A percentile compares a stretch with the other conserved stretches of the same genome.
phyloP scores from a whole-genome alignment of 257 asterid species.

The Coffea canephora region DNA sequence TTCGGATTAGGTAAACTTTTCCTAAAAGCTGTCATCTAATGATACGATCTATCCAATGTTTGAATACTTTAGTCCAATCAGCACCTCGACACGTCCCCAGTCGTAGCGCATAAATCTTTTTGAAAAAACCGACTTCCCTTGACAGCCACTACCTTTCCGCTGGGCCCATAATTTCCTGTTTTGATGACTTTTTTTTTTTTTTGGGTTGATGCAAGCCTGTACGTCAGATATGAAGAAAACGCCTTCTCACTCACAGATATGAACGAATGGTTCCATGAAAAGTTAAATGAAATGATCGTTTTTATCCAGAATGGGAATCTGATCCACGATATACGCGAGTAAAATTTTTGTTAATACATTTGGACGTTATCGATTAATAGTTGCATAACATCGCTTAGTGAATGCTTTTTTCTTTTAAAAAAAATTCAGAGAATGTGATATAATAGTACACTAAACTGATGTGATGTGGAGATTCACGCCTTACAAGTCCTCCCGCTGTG shows the following conservation, averaged over 20 bases:
- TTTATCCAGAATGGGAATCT: not conserved
- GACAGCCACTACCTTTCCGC: not conserved
- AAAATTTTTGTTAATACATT: too few relatives aligned
- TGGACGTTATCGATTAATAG: too few relatives aligned
- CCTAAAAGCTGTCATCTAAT: not conserved
- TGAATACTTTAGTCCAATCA: constrained; percentile 2
- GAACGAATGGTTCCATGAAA: not conserved
- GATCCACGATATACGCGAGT: too few relatives aligned
- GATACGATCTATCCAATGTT: not conserved
- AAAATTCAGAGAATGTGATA: too few relatives aligned
- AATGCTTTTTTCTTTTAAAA: too few relatives aligned
- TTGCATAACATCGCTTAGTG: too few relatives aligned
- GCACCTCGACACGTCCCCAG: constrained; percentile 9
- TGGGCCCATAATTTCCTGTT: not conserved
- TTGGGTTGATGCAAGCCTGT: not conserved
- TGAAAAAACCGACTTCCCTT: constrained; percentile 8
- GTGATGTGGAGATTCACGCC: too few relatives aligned
- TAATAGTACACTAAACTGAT: too few relatives aligned
- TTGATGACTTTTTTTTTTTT: not conserved
- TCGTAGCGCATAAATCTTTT: constrained; percentile 18
- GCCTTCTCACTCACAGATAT: not conserved
- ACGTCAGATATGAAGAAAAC: not conserved
- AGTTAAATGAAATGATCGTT: not conserved
- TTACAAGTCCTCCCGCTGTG: too few relatives aligned
- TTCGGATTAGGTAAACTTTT: not conserved